Evolutionary conservation across 805 yeast species (phyloP).

Genomic region (Candida insectalens): DNA sequence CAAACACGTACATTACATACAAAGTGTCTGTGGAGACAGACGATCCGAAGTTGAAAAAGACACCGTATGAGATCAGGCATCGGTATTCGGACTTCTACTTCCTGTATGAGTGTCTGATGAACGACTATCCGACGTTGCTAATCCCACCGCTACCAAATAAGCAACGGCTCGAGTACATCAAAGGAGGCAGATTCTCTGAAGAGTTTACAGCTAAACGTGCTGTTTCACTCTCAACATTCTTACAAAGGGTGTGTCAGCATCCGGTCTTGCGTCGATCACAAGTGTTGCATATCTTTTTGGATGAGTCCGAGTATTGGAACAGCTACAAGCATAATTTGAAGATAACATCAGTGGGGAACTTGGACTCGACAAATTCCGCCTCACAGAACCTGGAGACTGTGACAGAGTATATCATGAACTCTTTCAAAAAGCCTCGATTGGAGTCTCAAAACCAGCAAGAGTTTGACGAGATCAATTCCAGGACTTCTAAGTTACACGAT

Average conservation of each 20-base stretch:
- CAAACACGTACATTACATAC: constrained; percentile 70
- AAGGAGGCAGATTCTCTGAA: constrained; percentile 84
- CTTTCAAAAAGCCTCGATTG: constrained; percentile 66
- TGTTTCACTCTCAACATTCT: constrained; percentile 67
- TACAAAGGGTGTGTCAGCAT: constrained; percentile 65
- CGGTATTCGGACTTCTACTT: constrained; percentile 83
- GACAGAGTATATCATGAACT: constrained; percentile 89
- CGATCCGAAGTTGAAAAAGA: constrained; percentile 43
- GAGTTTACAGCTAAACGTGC: constrained; percentile 81
- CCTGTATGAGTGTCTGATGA: constrained; percentile 60
- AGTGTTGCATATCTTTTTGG: constrained; percentile 61
- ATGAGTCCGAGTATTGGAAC: constrained; percentile 60
- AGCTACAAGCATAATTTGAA: constrained; percentile 53
- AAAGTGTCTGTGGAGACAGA: constrained; percentile 54
- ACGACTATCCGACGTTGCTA: constrained; percentile 76
- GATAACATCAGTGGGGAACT: constrained; percentile 14
- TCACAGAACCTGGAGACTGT: constrained; percentile 51
- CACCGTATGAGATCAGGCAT: constrained; percentile 50
- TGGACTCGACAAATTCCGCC: constrained; percentile 13
- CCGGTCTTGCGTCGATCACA: constrained; percentile 62
- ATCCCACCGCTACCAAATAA: constrained; percentile 94
- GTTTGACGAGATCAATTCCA: constrained; percentile 73
- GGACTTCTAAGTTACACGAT: constrained; percentile 76
- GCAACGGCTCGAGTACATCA: constrained; percentile 80
- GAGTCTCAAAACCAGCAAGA: constrained; percentile 55